Evolutionary conservation across 78 protist species (phyloP).

Genomic region (Protostelium mycophagum): DNA sequence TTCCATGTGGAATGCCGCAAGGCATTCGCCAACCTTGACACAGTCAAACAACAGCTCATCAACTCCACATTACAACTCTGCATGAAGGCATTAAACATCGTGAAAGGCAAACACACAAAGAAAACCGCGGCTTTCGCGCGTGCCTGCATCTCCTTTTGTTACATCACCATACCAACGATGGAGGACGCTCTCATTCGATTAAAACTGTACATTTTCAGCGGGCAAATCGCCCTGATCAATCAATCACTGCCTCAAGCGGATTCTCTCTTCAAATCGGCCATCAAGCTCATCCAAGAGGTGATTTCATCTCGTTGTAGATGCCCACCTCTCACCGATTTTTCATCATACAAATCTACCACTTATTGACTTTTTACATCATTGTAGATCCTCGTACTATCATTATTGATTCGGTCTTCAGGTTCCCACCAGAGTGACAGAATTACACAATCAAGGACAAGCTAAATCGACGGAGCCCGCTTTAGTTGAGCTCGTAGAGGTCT

Average conservation of each 20-base stretch:
- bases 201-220: slow-evolving; percentile 42
- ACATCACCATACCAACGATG: slow-evolving; percentile 81
- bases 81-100: slow-evolving; percentile 30
- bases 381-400: too few species aligned
- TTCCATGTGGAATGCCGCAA: slow-evolving; percentile 78
- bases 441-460: slow-evolving; percentile 8
- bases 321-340: neutral
- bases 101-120: slow-evolving; percentile 60
- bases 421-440: neutral
- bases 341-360: slow-evolving; percentile 21
- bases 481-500: slow-evolving; percentile 8
- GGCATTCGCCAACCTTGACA: slow-evolving; percentile 68
- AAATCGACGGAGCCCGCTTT: slow-evolving; percentile 50
- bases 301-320: neutral
- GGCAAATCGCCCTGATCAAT: slow-evolving; percentile 50
- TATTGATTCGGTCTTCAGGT: too few species aligned
- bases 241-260: slow-evolving; percentile 81
- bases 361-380: slow-evolving; percentile 16
- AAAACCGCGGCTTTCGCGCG: slow-evolving; percentile 72
- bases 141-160: slow-evolving; percentile 73
- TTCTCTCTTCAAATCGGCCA: slow-evolving; percentile 63
- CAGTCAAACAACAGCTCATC: slow-evolving; percentile 55
- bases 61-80: slow-evolving; percentile 35
- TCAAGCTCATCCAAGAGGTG: slow-evolving; percentile 67
- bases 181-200: slow-evolving; percentile 56